Base-by-base conservation (phyloP, 805 yeast species). In the Hanseniaspora lindneri region DNA sequence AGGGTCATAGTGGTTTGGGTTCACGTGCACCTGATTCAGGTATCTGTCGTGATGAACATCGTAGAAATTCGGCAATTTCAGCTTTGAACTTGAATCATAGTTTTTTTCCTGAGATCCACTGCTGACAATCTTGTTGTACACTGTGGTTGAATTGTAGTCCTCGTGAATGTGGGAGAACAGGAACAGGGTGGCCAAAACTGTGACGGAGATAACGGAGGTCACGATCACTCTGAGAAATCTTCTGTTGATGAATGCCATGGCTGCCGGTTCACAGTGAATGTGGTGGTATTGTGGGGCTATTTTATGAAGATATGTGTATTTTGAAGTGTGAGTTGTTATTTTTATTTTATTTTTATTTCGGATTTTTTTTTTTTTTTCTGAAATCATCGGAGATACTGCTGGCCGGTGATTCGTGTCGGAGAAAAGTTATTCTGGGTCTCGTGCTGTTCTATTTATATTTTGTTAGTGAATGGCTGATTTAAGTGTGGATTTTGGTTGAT, bases 201-300 rank as follows among this genome's bases (percentile, higher is more conserved):
- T 17, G 6, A 28, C 17, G 5, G 48, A 36, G 4, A 29, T 6
- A 3, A 37, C 4, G 1, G 48, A n/a, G 29, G 27, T 36, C 13
- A 28, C 17, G 5, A 44, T 11, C 4, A 39, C 42, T 29, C 48
- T 44, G 5, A 44, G 29, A 30, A 44, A 32, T 44, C 48, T 44
- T 29, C 48, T 44, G 20, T 44, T 44, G n/a, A 44, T 36, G 4
- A 44, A 28, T 36, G 36, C 37, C 48, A 44, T 44, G 13, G n/a
- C n/a, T 33, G 36, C 20, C 19, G n/a, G n/a, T n/a, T n/a, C n/a
- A n/a, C n/a, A n/a, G n/a, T n/a, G n/a, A n/a, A n/a, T n/a, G n/a
- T n/a, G n/a, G n/a, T n/a, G n/a, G n/a, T n/a, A n/a, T n/a, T n/a
- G n/a, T n/a, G n/a, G n/a, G n/a, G n/a, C n/a, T n/a, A n/a, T n/a